These are phyloP conservation scores for Rhizoclosmatium globosum DNA, from an alignment of 192 early-diverging fungal species.

Conservation along the genomic window DNA sequence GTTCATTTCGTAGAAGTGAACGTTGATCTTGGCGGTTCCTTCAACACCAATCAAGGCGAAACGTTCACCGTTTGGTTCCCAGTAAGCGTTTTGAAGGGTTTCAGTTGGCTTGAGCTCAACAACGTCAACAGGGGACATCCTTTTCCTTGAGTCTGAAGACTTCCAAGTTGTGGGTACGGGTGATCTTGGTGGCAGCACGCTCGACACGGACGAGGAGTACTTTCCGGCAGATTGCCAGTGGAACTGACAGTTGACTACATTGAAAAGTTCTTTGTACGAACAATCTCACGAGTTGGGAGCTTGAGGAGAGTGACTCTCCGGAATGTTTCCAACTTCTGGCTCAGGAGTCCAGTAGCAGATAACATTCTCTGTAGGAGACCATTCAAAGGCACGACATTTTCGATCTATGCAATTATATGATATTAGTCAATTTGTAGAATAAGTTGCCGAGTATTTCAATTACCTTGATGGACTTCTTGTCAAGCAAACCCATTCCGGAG, in stretches of 20 bases:
- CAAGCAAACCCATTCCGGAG: constrained; percentile 92
- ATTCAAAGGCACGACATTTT: constrained; percentile 62
- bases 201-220: constrained; percentile 94
- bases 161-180: constrained; percentile 88
- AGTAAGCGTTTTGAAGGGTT: constrained; percentile 89
- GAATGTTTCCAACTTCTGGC: constrained; percentile 87
- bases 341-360: constrained; percentile 95
- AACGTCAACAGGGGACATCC: constrained; percentile 96
- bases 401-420: constrained; percentile 36
- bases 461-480: constrained; percentile 89
- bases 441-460: constrained; percentile 44
- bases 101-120: constrained; percentile 78
- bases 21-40: constrained; percentile 58
- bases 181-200: constrained; percentile 92
- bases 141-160: constrained; percentile 92
- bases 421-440: neutral
- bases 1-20: constrained; percentile 85
- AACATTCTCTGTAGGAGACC: constrained; percentile 68
- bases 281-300: constrained; percentile 83
- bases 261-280: constrained; percentile 99
- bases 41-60: constrained; percentile 90
- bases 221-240: constrained; percentile 92
- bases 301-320: constrained; percentile 92
- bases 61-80: constrained; percentile 93
- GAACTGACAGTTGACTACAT: constrained; percentile 80